Percentiles rank a stretch among this genome's conserved stretches.
These are phyloP conservation scores for Grosmannia clavigera DNA, from an alignment of 2,329 filamentous ascomycete species.

Conservation along the genomic window DNA sequence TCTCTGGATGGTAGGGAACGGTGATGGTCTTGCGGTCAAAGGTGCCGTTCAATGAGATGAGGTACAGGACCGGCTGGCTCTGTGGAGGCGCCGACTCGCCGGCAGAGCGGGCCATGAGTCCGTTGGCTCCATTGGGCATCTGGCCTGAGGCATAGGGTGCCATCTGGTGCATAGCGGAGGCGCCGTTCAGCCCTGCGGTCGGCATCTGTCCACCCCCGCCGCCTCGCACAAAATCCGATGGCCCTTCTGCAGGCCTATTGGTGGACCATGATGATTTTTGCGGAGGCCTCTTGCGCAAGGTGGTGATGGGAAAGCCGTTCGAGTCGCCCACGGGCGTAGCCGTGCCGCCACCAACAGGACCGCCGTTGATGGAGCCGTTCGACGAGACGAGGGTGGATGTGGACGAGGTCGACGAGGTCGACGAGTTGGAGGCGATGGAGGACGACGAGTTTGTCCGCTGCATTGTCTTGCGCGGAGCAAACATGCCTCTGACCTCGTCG, in stretches of 20 bases:
- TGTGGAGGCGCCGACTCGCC: slow-evolving; percentile 35
- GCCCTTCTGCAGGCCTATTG: slow-evolving; percentile 33
- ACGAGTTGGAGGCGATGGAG: slow-evolving; percentile 58
- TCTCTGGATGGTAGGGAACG: slow-evolving; percentile 89
- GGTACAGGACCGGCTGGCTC: slow-evolving; percentile 67
- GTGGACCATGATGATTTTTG: slow-evolving; percentile 37
- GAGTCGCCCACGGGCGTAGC: slow-evolving; percentile 26
- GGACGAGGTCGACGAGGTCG: slow-evolving; percentile 42
- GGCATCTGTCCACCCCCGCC: slow-evolving; percentile 23
- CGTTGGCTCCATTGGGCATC: slow-evolving; percentile 27
- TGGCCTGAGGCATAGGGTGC: slow-evolving; percentile 24
- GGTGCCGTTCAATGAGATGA: slow-evolving; percentile 85
- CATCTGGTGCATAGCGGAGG: slow-evolving; percentile 23
- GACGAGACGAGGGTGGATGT: slow-evolving; percentile 53
- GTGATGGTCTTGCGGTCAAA: slow-evolving; percentile 96
- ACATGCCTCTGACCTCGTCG: slow-evolving; percentile 79
- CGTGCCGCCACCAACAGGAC: slow-evolving; percentile 34
- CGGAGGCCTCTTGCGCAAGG: slow-evolving; percentile 35
- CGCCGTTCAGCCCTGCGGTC: slow-evolving; percentile 30
- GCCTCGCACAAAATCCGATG: slow-evolving; percentile 34
- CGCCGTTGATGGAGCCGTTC: slow-evolving; percentile 48
- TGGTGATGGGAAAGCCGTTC: slow-evolving; percentile 38
- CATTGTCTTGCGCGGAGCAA: slow-evolving; percentile 76
- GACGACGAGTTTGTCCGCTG: slow-evolving; percentile 87
- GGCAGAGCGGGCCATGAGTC: slow-evolving; percentile 50